Evolutionary conservation across 2,329 filamentous ascomycete genomes (phyloP).

Genomic region (Dryadomyces quercus-mongolicae): DNA sequence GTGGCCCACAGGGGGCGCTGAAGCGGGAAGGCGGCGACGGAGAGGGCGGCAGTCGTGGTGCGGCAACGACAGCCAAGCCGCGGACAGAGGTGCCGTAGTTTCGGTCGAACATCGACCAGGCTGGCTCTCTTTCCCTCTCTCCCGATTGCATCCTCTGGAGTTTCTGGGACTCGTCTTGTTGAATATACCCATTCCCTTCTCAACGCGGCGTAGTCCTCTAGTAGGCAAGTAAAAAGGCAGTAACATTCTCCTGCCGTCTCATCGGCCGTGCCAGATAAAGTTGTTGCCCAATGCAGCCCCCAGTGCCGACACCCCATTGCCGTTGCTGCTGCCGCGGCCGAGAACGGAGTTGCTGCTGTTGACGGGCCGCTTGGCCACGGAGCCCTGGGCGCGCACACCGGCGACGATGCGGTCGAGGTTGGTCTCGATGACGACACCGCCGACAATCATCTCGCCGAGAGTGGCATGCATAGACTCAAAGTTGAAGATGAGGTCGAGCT

Average conservation of each 20-base stretch:
- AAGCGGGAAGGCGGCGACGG: neutral
- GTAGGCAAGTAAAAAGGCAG: too few species aligned
- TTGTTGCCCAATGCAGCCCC: conserved; percentile 41
- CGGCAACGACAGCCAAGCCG: neutral
- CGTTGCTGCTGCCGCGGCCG: conserved; percentile 22
- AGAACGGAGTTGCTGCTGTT: conserved; percentile 44
- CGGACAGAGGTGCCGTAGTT: neutral
- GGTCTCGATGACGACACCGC: conserved; percentile 89
- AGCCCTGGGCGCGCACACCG: conserved; percentile 66
- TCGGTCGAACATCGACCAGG: neutral
- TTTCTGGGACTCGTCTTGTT: neutral
- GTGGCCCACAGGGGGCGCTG: neutral
- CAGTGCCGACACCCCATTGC: conserved; percentile 28
- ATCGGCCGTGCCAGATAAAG: conserved; percentile 39
- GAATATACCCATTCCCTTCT: neutral
- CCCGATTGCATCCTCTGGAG: neutral
- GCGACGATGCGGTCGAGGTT: conserved; percentile 78
- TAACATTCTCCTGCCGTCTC: too few species aligned
- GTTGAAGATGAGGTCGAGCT: conserved; percentile 96
- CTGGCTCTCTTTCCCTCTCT: neutral
- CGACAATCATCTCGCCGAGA: conserved; percentile 87
- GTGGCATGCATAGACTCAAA: conserved; percentile 93
- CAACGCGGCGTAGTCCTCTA: too few species aligned
- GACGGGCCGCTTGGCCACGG: conserved; percentile 66
- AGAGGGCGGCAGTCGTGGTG: neutral